Percentiles rank a stretch among this genome's conserved stretches.
phyloP scores from a whole-genome alignment of 2,329 filamentous ascomycete species.

The Phaeomoniella chlamydospora region DNA sequence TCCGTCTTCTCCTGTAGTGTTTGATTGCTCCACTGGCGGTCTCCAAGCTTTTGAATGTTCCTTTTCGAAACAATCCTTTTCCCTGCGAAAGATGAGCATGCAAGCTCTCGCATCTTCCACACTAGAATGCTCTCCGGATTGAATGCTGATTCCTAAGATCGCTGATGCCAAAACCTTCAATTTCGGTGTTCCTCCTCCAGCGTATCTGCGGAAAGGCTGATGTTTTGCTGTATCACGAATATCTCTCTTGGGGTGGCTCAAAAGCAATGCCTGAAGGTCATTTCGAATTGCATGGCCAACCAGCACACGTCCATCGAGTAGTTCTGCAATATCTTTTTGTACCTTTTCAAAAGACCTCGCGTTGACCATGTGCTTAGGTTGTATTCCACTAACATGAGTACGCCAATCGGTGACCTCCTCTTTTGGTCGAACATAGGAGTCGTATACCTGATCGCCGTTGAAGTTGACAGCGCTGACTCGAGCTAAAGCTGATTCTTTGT shows the following conservation, averaged over 20 bases:
- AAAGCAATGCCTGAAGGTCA: slow-evolving; percentile 56
- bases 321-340: slow-evolving; percentile 52
- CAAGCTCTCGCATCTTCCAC: slow-evolving; percentile 72
- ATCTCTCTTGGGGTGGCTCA: slow-evolving; percentile 65
- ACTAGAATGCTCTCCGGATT: slow-evolving; percentile 45
- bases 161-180: slow-evolving; percentile 41
- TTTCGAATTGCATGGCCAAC: slow-evolving; percentile 77
- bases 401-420: slow-evolving; percentile 80
- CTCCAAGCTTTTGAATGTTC: slow-evolving; percentile 59
- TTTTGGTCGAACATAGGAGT: slow-evolving; percentile 72
- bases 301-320: slow-evolving; percentile 58
- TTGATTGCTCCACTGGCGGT: slow-evolving; percentile 17
- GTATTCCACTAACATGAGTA: slow-evolving; percentile 72
- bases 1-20: slow-evolving; percentile 15
- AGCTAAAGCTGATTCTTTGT: slow-evolving; percentile 61
- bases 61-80: slow-evolving; percentile 74
- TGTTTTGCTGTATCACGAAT: slow-evolving; percentile 76
- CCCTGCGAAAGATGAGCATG: slow-evolving; percentile 74
- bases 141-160: slow-evolving; percentile 44
- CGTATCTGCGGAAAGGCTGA: slow-evolving; percentile 53
- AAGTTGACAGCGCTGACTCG: slow-evolving; percentile 87
- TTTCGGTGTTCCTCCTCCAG: slow-evolving; percentile 33
- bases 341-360: slow-evolving; percentile 64
- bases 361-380: slow-evolving; percentile 53
- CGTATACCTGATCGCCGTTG: slow-evolving; percentile 83